Conservation (phyloP, 2,329 filamentous ascomycete genomes). For the Helicocarpus griseus region DNA sequence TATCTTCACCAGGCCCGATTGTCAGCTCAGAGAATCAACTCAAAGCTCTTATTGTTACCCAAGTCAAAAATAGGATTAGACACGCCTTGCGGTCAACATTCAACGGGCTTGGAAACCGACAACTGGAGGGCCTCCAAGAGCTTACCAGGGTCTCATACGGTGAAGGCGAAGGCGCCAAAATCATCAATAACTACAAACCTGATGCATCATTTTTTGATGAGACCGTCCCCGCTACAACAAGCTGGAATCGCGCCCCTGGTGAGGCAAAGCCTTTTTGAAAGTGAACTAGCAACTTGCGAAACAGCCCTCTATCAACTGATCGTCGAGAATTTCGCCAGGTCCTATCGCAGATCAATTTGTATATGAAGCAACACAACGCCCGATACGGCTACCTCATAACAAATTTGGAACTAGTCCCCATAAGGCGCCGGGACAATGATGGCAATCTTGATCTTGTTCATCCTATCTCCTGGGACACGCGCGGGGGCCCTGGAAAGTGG, state of each 20-base stretch:
- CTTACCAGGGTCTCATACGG: too few species aligned
- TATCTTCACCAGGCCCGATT: too few species aligned
- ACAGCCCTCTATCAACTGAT: neutral
- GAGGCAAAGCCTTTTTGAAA: neutral
- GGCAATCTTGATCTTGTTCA: slow-evolving; percentile 2
- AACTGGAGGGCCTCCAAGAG: too few species aligned
- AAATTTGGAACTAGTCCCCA: neutral
- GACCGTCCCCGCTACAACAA: neutral
- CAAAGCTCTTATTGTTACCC: too few species aligned
- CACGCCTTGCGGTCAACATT: too few species aligned
- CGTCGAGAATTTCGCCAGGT: neutral
- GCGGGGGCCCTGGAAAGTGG: neutral
- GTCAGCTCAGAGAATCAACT: too few species aligned
- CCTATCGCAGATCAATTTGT: slow-evolving; percentile 3
- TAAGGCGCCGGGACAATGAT: slow-evolving; percentile 1
- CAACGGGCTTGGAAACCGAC: too few species aligned
- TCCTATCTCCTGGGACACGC: neutral
- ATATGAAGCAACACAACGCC: slow-evolving; percentile 3
- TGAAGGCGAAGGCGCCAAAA: neutral
- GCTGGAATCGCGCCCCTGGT: neutral
- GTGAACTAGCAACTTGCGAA: slow-evolving; percentile 1
- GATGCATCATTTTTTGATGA: slow-evolving; percentile 3
- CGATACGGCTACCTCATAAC: slow-evolving; percentile 2
- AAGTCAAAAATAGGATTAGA: too few species aligned
- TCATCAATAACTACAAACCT: neutral